Conservation (phyloP, 164 flowering plant species). For the Annona squamosa region DNA sequence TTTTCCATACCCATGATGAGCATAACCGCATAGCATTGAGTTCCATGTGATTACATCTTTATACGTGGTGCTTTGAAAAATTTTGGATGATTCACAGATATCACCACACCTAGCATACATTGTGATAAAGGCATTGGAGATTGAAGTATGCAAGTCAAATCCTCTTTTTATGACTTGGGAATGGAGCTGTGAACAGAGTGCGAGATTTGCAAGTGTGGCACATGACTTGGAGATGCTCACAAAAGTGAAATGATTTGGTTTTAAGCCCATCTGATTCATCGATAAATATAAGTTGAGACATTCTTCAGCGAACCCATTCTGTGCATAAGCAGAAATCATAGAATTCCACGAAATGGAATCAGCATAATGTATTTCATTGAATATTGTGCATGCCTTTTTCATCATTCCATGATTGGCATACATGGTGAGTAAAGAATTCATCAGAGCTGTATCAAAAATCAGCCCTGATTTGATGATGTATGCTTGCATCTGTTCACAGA, state of each 20-base stretch:
- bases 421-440: slow-evolving; percentile 28
- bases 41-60: slow-evolving; percentile 27
- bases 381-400: slow-evolving; percentile 20
- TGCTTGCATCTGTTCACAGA: slow-evolving; percentile 22
- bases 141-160: slow-evolving; percentile 10
- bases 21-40: slow-evolving; percentile 24
- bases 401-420: slow-evolving; percentile 21
- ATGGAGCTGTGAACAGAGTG: slow-evolving; percentile 23
- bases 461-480: slow-evolving; percentile 18
- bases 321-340: slow-evolving; percentile 23
- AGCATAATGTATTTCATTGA: slow-evolving; percentile 15
- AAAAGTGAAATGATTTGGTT: slow-evolving; percentile 25
- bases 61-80: slow-evolving; percentile 11
- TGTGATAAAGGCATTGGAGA: slow-evolving; percentile 19
- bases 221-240: slow-evolving; percentile 24
- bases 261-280: slow-evolving; percentile 13
- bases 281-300: slow-evolving; percentile 13
- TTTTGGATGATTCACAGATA: slow-evolving; percentile 15
- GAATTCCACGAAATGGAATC: slow-evolving; percentile 29
- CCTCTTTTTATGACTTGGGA: slow-evolving; percentile 22
- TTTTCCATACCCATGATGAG: slow-evolving; percentile 24
- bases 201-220: slow-evolving; percentile 8
- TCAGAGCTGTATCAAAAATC: slow-evolving; percentile 17
- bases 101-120: slow-evolving; percentile 24
- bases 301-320: slow-evolving; percentile 19